Conservation (phyloP, 2,329 filamentous ascomycete genomes). For the Penicillium sp. region DNA sequence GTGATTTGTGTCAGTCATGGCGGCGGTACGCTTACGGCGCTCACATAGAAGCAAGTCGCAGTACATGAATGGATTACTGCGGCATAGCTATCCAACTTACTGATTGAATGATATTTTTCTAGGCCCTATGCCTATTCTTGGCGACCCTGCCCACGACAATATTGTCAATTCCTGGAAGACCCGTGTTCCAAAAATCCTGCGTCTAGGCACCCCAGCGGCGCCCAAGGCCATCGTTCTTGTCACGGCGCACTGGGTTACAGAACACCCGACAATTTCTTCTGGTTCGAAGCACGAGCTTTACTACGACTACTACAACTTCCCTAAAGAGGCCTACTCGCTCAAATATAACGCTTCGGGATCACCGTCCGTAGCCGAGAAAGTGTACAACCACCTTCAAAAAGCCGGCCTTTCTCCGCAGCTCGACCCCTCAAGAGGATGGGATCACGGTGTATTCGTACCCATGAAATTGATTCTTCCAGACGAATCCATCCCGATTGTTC, state of each 20-base stretch:
- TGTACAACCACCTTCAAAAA: slow-evolving; percentile 8
- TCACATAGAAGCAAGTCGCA: background rate
- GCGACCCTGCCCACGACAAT: slow-evolving; percentile 10
- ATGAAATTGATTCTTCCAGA: slow-evolving; percentile 10
- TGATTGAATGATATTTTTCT: background rate
- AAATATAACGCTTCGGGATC: slow-evolving; percentile 13
- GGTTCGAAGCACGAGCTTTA: slow-evolving; percentile 11
- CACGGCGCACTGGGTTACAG: slow-evolving; percentile 14
- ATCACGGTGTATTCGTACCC: slow-evolving; percentile 15
- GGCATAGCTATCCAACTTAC: background rate
- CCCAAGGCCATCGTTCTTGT: slow-evolving; percentile 15
- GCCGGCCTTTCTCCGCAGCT: slow-evolving; percentile 9
- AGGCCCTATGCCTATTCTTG: slow-evolving; percentile 14
- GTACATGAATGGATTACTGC: background rate
- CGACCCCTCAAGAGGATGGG: slow-evolving; percentile 13
- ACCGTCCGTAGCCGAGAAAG: slow-evolving; percentile 9
- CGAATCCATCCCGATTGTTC: slow-evolving; percentile 12
- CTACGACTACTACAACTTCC: slow-evolving; percentile 15
- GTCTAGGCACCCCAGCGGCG: slow-evolving; percentile 4
- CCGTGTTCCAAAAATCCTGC: slow-evolving; percentile 10
- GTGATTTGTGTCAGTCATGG: slow-evolving; percentile 12
- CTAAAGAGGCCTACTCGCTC: slow-evolving; percentile 13
- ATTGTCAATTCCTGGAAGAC: slow-evolving; percentile 13
- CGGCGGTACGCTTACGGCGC: slow-evolving; percentile 3
- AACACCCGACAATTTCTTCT: slow-evolving; percentile 12